These are phyloP conservation scores for Bruguiera sexangula DNA, from an alignment of 345 rosid genomes.

Conservation along the genomic window DNA sequence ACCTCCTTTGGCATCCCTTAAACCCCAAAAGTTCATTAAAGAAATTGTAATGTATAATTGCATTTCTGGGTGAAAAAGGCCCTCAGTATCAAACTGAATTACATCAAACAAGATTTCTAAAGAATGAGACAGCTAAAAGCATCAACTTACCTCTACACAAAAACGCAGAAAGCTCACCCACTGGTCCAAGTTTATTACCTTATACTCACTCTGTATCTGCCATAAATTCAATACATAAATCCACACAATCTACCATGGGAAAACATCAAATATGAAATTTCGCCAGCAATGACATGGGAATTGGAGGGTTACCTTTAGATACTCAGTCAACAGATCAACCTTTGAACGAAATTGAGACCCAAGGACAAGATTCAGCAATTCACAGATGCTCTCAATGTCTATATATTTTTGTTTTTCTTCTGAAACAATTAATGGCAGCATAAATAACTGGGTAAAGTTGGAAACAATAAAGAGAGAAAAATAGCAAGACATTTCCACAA, in stretches of 20 bases:
- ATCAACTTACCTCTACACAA: constrained; percentile 66
- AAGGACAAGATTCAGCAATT: constrained; percentile 74
- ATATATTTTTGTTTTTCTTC: constrained; percentile 92
- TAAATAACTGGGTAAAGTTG: too few species aligned
- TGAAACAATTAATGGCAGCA: constrained; percentile 28
- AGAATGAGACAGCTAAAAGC: not conserved
- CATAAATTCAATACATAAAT: constrained; percentile 14
- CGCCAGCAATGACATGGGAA: not conserved
- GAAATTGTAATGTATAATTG: too few species aligned
- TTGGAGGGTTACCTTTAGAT: constrained; percentile 51
- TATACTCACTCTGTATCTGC: constrained; percentile 88
- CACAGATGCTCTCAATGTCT: constrained; percentile 85
- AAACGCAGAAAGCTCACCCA: constrained; percentile 88
- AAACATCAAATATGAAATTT: not conserved
- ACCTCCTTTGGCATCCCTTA: too few species aligned
- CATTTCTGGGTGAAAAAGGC: too few species aligned
- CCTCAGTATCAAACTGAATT: too few species aligned
- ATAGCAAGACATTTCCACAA: too few species aligned
- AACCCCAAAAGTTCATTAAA: too few species aligned
- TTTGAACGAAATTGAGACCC: constrained; percentile 68
- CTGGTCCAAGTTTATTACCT: constrained; percentile 92
- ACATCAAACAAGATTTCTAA: not conserved
- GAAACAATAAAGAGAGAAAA: too few species aligned
- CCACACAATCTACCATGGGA: not conserved
- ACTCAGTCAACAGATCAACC: constrained; percentile 72